Base-by-base conservation (phyloP, 2,329 filamentous ascomycete species). In the Aspergillus japonicus region DNA sequence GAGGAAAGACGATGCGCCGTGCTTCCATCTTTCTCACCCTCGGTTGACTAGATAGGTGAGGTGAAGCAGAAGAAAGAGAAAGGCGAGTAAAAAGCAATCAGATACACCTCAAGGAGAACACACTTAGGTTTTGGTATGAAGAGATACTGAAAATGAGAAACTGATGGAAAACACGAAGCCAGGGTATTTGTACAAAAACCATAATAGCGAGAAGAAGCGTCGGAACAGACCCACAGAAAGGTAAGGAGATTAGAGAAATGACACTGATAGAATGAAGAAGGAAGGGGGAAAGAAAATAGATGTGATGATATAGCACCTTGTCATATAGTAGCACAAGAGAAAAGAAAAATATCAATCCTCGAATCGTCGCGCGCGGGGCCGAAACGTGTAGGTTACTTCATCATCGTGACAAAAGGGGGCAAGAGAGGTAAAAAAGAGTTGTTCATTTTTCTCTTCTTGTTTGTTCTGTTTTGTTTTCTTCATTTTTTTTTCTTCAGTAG, bases 401-500 rank as follows among this genome's bases (percentile, higher is more conserved):
- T 42, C 39, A 42, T 42, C 39, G 39, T 42, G 39, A 16, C 16
- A 42, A 19, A 35, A 26, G 26, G 12, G 39, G 39, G 39, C 16
- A 42, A 7, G 39, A 42, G 16, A 3, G 39, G 16, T 5, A 19
- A 19, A 42, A 42, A n/a, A 42, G 6, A n/a, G 16, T 7, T 42
- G 14, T n/a, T 42, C 14, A n/a, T 19, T n/a, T 16, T n/a, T 42
- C 14, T 42, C 49, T 21, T 31, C 33, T 35, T 47, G 16, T 51
- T 21, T 16, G 21, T 47, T 29, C 55, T 35, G 16, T 26, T 56
- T 29, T 33, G 19, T 56, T n/a, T 51, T 50, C 14, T 44, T 52
- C 52, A n/a, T 31, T 35, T 16, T 47, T 58, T 51, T 31, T 47
- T 56, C 44, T 52, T 72, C 62, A 74, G 47, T 73, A 74, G 52